Percentiles rank a stretch among this genome's conserved stretches.
Conservation (phyloP, 2,329 filamentous ascomycete species). For the Elsinoe fawcettii region DNA sequence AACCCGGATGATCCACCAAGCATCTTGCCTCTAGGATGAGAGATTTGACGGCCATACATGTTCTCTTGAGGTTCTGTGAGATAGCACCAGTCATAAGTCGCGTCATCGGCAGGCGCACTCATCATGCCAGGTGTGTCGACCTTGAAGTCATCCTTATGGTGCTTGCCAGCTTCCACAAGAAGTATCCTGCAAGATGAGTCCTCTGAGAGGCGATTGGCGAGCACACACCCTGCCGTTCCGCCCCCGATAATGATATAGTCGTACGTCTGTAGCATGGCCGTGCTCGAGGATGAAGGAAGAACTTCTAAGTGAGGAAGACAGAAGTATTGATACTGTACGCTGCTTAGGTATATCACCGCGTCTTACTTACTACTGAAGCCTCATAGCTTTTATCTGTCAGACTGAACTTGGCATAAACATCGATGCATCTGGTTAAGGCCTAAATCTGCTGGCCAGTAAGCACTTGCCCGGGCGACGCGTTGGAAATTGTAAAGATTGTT, state of each 20-base stretch:
- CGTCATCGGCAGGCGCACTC: slow-evolving; percentile 15
- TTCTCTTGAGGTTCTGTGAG: slow-evolving; percentile 16
- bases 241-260: slow-evolving; percentile 26
- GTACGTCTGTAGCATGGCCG: background rate
- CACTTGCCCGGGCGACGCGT: too few species aligned
- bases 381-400: too few species aligned
- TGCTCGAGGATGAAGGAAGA: too few species aligned
- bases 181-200: slow-evolving; percentile 25
- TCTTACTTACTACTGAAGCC: too few species aligned
- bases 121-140: slow-evolving; percentile 22
- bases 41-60: slow-evolving; percentile 18
- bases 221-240: slow-evolving; percentile 25
- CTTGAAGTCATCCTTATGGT: slow-evolving; percentile 19
- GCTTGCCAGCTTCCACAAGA: slow-evolving; percentile 25
- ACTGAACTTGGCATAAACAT: too few species aligned
- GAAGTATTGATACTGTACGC: too few species aligned
- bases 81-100: slow-evolving; percentile 22
- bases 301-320: too few species aligned
- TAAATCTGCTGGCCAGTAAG: too few species aligned
- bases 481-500: too few species aligned
- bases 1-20: slow-evolving; percentile 34
- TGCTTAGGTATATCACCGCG: too few species aligned
- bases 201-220: slow-evolving; percentile 26
- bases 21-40: slow-evolving; percentile 28
- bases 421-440: too few species aligned